A percentile compares a stretch with the other conserved stretches of the same genome.
phyloP scores from a whole-genome alignment of 129 eudicot genomes.

The Scalesia atractyloides region DNA sequence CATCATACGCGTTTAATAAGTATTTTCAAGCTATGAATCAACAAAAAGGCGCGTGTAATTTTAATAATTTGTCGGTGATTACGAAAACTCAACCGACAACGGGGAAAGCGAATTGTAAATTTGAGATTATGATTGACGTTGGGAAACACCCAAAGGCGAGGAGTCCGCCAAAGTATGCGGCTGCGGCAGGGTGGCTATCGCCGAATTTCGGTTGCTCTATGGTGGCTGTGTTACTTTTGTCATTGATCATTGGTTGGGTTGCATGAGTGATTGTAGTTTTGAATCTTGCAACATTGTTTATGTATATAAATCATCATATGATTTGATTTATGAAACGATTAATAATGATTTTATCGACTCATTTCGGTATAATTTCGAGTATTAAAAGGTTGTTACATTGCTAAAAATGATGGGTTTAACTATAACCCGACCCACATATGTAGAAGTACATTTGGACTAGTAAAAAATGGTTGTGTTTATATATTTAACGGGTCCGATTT shows the following conservation, averaged over 20 bases:
- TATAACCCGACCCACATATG: too few relatives aligned
- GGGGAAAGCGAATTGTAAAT: conserved; percentile 46
- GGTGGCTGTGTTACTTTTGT: conserved; percentile 16
- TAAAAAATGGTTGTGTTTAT: too few relatives aligned
- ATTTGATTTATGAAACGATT: not conserved
- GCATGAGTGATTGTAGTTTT: conserved; percentile 33
- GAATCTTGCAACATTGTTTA: conserved; percentile 22
- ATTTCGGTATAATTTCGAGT: conserved; percentile 1
- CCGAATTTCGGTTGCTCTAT: not conserved
- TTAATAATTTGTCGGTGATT: conserved; percentile 49
- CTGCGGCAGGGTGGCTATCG: conserved; percentile 11
- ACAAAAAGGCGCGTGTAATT: conserved; percentile 66
- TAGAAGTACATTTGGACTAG: too few relatives aligned
- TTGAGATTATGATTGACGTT: conserved; percentile 62
- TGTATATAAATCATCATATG: conserved; percentile 4
- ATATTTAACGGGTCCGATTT: too few relatives aligned
- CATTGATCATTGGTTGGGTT: conserved; percentile 21
- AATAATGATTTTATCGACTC: conserved; percentile 14
- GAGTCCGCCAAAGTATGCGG: conserved; percentile 34
- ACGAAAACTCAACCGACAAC: conserved; percentile 63
- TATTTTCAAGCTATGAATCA: conserved; percentile 80
- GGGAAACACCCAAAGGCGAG: conserved; percentile 46
- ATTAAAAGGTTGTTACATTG: too few relatives aligned
- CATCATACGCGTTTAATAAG: conserved; percentile 87
- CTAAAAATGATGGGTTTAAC: too few relatives aligned